A percentile compares a stretch with the other conserved stretches of the same genome.
Evolutionary conservation across 768 basidiomycete genomes (phyloP).

Genomic region (Xerocomus brunneocitrinus): DNA sequence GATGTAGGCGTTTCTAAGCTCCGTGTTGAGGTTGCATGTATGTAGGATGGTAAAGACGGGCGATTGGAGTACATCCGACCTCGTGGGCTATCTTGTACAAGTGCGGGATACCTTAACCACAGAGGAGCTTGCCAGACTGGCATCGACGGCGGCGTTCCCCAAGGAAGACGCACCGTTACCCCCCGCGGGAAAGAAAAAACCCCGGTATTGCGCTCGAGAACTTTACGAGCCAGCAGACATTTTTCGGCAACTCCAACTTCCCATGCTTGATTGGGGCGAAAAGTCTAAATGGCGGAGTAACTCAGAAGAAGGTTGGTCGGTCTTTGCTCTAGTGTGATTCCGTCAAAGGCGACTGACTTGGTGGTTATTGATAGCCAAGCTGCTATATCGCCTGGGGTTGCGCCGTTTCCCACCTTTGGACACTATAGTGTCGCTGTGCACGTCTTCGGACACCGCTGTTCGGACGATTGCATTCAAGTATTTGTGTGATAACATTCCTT

Average conservation of each 20-base stretch:
- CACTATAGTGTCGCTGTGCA: constrained; percentile 63
- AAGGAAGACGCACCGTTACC: constrained; percentile 38
- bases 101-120: constrained; percentile 60
- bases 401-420: constrained; percentile 64
- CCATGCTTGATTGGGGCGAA: constrained; percentile 84
- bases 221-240: constrained; percentile 81
- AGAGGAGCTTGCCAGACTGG: constrained; percentile 53
- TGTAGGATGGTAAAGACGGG: constrained; percentile 83
- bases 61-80: constrained; percentile 82
- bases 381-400: constrained; percentile 70
- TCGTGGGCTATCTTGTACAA: constrained; percentile 83
- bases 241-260: constrained; percentile 69
- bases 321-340: background rate
- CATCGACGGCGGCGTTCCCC: constrained; percentile 71
- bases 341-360: background rate
- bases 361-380: constrained; percentile 53
- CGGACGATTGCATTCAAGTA: constrained; percentile 72
- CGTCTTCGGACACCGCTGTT: constrained; percentile 45
- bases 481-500: constrained; percentile 67
- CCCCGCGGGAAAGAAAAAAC: constrained; percentile 32
- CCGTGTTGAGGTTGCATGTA: background rate
- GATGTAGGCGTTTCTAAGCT: background rate
- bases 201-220: constrained; percentile 59
- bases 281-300: constrained; percentile 71
- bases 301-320: constrained; percentile 81